These are phyloP conservation scores for Pneumocystis sp. DNA, from an alignment of 1,139 yeast species.

Conservation along the genomic window DNA sequence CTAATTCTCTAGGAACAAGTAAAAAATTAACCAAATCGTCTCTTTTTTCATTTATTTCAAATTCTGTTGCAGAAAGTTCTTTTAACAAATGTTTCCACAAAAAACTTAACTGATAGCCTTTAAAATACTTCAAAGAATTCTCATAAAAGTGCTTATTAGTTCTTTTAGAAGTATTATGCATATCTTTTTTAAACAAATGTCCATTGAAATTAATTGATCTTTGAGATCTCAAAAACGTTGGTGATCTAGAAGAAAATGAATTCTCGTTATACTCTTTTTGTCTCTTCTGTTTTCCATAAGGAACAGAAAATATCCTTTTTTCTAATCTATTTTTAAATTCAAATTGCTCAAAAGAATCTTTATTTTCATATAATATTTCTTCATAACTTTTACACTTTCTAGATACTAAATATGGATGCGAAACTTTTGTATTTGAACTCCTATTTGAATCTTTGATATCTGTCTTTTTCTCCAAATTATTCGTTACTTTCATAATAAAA, in stretches of 20 bases:
- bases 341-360: not conserved
- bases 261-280: not conserved
- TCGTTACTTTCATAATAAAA: not conserved
- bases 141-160: not conserved
- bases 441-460: not conserved
- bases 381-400: not conserved
- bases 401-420: not conserved
- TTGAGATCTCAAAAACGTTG: not conserved
- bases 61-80: not conserved
- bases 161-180: not conserved
- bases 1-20: slow-evolving; percentile 9
- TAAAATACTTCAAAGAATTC: not conserved
- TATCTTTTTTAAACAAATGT: not conserved
- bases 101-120: not conserved
- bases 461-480: not conserved
- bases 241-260: not conserved
- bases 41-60: slow-evolving; percentile 4
- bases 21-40: slow-evolving; percentile 9
- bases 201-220: not conserved
- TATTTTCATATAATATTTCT: not conserved
- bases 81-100: not conserved
- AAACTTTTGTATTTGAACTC: not conserved
- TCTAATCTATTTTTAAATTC: not conserved
- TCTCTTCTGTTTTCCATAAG: not conserved
- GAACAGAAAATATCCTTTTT: not conserved